phyloP scores from a whole-genome alignment of 768 basidiomycete genomes.

The Collybia mongolica region DNA sequence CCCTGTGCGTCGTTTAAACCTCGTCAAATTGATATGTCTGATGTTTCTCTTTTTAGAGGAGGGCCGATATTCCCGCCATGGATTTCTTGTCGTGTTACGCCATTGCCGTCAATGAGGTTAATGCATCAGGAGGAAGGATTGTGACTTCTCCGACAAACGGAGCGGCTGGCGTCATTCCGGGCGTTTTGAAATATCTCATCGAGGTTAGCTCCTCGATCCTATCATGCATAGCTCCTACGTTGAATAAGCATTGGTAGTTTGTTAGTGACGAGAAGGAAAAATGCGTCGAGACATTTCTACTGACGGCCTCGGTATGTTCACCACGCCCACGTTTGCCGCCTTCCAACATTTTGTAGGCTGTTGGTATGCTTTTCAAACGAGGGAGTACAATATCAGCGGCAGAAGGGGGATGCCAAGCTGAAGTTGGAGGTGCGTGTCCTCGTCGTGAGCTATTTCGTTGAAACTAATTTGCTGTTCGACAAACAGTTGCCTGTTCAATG shows the following conservation, averaged over 20 bases:
- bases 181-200: conserved; percentile 84
- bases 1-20: conserved; percentile 50
- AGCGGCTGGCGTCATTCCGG: conserved; percentile 91
- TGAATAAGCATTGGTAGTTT: conserved; percentile 45
- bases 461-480: background rate
- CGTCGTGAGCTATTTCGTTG: background rate
- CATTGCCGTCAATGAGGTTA: conserved; percentile 94
- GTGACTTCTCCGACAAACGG: conserved; percentile 96
- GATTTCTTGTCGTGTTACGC: conserved; percentile 95
- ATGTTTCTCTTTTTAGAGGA: conserved; percentile 47
- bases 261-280: conserved; percentile 89
- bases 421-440: conserved; percentile 73
- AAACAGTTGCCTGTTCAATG: conserved; percentile 89
- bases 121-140: conserved; percentile 89
- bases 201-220: conserved; percentile 46
- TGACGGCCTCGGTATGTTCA: conserved; percentile 76
- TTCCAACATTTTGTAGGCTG: conserved; percentile 45
- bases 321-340: background rate
- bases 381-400: conserved; percentile 97
- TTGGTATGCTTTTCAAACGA: conserved; percentile 96
- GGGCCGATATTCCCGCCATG: conserved; percentile 87
- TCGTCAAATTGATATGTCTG: conserved; percentile 3
- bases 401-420: conserved; percentile 93
- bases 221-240: conserved; percentile 2
- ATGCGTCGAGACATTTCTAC: conserved; percentile 82